Conservation (phyloP, 129 eudicot species). For the Artemisia argyi region DNA sequence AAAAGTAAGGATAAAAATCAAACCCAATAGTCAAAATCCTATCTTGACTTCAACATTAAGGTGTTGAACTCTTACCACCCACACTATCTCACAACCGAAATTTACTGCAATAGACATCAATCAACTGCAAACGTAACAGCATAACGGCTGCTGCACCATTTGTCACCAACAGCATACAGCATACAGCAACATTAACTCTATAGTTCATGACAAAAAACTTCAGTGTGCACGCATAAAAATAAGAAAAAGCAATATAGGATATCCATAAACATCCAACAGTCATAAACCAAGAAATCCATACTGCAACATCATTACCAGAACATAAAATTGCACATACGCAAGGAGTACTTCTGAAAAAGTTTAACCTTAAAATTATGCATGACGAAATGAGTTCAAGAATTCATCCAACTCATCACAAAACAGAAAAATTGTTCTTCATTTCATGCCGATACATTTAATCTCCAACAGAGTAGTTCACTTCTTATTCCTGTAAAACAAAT, state of each 20-base stretch:
- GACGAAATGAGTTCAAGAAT: slow-evolving; percentile 22
- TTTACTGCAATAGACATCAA: slow-evolving; percentile 38
- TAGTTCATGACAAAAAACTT: slow-evolving; percentile 41
- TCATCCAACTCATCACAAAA: slow-evolving; percentile 37
- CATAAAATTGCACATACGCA: slow-evolving; percentile 10
- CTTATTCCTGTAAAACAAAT: slow-evolving; percentile 49
- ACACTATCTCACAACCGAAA: slow-evolving; percentile 14
- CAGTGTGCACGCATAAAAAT: slow-evolving; percentile 30
- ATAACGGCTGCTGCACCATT: slow-evolving; percentile 61
- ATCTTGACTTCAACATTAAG: slow-evolving; percentile 1
- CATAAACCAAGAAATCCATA: slow-evolving; percentile 29
- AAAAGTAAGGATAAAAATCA: background rate
- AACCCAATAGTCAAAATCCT: background rate
- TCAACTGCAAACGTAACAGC: slow-evolving; percentile 70
- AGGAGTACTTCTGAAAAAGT: slow-evolving; percentile 43
- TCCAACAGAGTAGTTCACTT: slow-evolving; percentile 3
- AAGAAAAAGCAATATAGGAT: background rate
- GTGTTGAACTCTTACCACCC: slow-evolving; percentile 1
- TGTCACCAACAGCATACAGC: slow-evolving; percentile 44
- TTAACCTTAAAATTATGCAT: slow-evolving; percentile 43
- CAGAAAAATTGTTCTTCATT: slow-evolving; percentile 22
- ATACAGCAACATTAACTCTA: slow-evolving; percentile 52
- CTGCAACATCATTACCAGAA: slow-evolving; percentile 20
- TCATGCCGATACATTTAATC: slow-evolving; percentile 9
- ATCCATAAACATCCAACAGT: background rate